Conservation (phyloP, 805 yeast genomes). For the Yamadazyma takamatsuzukensis region DNA sequence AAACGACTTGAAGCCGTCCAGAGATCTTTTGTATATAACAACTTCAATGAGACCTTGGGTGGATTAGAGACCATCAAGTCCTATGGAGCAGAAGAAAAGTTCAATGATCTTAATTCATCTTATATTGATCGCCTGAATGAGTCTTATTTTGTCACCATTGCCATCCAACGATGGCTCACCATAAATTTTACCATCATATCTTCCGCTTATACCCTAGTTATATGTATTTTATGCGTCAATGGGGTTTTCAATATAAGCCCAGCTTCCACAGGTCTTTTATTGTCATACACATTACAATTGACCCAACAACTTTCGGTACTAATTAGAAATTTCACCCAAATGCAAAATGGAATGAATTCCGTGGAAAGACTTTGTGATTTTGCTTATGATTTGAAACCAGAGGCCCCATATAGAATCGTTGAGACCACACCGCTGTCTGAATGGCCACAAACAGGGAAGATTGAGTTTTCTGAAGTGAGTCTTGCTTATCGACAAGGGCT, state of each 20-base stretch:
- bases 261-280: conserved; percentile 31
- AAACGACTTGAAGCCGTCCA: conserved; percentile 36
- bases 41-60: conserved; percentile 31
- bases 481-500: conserved; percentile 57
- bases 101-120: conserved; percentile 19
- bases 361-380: conserved; percentile 33
- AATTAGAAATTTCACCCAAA: conserved; percentile 31
- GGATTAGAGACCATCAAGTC: conserved; percentile 37
- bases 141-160: conserved; percentile 28
- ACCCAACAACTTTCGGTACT: conserved; percentile 32
- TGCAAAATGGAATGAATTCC: conserved; percentile 36
- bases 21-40: conserved; percentile 34
- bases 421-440: conserved; percentile 37
- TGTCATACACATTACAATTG: conserved; percentile 31
- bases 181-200: conserved; percentile 28
- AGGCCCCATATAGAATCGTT: conserved; percentile 52
- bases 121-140: conserved; percentile 30
- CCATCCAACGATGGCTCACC: conserved; percentile 34
- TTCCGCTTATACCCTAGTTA: conserved; percentile 20
- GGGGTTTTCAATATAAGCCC: conserved; percentile 29
- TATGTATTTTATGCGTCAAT: conserved; percentile 30
- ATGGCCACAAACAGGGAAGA: conserved; percentile 50
- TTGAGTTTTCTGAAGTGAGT: conserved; percentile 45
- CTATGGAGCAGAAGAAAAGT: conserved; percentile 20
- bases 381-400: conserved; percentile 59